phyloP scores from a whole-genome alignment of 1,139 yeast species.

The Torulaspora globosa region DNA sequence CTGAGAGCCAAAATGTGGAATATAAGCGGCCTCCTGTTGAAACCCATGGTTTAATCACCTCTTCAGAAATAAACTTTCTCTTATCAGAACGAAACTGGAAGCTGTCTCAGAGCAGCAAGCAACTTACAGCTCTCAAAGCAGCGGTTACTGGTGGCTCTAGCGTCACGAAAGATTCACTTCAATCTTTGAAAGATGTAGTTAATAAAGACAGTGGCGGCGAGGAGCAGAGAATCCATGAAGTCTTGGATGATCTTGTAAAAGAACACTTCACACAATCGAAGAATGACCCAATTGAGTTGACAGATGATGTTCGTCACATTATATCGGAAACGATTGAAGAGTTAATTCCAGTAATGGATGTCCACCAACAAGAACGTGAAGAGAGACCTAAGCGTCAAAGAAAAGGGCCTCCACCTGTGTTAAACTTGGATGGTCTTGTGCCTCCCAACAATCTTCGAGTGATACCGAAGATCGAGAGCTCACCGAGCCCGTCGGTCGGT shows the following conservation, averaged over 20 bases:
- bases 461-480: slow-evolving; percentile 31
- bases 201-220: slow-evolving; percentile 13
- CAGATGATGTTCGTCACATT: slow-evolving; percentile 30
- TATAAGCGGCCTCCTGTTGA: background rate
- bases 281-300: slow-evolving; percentile 26
- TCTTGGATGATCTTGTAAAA: slow-evolving; percentile 23
- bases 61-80: background rate
- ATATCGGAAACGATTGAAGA: slow-evolving; percentile 36
- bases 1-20: background rate
- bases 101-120: background rate
- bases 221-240: slow-evolving; percentile 11
- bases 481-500: slow-evolving; percentile 24
- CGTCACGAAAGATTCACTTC: slow-evolving; percentile 1
- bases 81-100: background rate
- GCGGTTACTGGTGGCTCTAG: background rate
- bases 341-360: slow-evolving; percentile 22
- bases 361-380: slow-evolving; percentile 8
- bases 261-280: slow-evolving; percentile 18
- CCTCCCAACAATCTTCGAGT: slow-evolving; percentile 20
- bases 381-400: slow-evolving; percentile 14
- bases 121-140: background rate
- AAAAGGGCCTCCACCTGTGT: slow-evolving; percentile 20
- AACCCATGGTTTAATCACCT: background rate
- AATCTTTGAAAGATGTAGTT: background rate
- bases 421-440: slow-evolving; percentile 32